Base-by-base conservation (phyloP, 2,329 filamentous ascomycete genomes). In the Penicillium rolfsii region DNA sequence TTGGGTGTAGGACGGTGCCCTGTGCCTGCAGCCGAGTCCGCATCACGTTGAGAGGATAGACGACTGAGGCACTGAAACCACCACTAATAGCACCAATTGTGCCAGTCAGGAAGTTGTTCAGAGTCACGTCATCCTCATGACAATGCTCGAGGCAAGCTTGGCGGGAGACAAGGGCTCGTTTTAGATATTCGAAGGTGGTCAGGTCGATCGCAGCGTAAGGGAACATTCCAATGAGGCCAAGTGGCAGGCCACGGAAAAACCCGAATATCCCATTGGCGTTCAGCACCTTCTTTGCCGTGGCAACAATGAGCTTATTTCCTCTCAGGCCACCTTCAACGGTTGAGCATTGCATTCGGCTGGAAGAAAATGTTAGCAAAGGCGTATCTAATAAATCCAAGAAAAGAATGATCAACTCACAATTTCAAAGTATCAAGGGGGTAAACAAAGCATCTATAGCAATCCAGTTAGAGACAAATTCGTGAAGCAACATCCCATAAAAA, bases 121-220 rank as follows among this genome's bases (percentile, higher is more conserved):
- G 90, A 38, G 86, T 77, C 9, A 91, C 88, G 67, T 97, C 92
- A 66, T 96, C 91, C 75, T 97, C 91, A 70, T 92, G 89, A 66
- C 91, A 88, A 46, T 88, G 87, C 9, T 85, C 78, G 36, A 83
- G 79, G 60, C 85, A 87, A 12, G 92, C 90, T 71, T 92, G 90
- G 65, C 89, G 88, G 4, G 79, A 79, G 36, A 89, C 85, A 65
- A 96, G 87, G 7, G 83, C 83, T 52, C 85, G 87, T 79, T 99
- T 99, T 63, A 97, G 84, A 62, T 95, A 87, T 78, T 99, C 95
- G 72, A 98, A 99, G 0, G 92, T 97, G 66, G 91, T 92, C 71
- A 99, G 89, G 74, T 99, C 95, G 73, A 99, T 96, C 53, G 95
- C 95, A 45, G 93, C 94, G 76, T 98, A 99, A 0, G 95, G 95